Evolutionary conservation across 805 yeast genomes (phyloP).

Genomic region (Ogataea nakhonphanomensis): DNA sequence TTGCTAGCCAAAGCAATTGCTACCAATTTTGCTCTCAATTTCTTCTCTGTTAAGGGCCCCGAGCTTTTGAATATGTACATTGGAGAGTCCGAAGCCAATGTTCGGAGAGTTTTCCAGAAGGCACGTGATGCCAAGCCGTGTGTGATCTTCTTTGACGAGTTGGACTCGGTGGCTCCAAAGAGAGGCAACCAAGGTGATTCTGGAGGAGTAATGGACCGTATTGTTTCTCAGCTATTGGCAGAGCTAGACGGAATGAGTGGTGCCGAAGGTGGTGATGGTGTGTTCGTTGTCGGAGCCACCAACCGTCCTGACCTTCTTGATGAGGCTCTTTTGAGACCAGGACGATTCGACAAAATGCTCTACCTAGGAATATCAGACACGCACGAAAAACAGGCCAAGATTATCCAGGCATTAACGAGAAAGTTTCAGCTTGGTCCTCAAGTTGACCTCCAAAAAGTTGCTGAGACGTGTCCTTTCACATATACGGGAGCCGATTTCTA

Average conservation of each 20-base stretch:
- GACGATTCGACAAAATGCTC: constrained; percentile 92
- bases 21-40: constrained; percentile 87
- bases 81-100: constrained; percentile 98
- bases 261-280: constrained; percentile 76
- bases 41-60: constrained; percentile 96
- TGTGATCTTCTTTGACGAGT: constrained; percentile 94
- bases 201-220: constrained; percentile 98
- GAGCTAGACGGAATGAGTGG: constrained; percentile 96
- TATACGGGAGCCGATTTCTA: constrained; percentile 98
- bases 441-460: constrained; percentile 57
- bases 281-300: constrained; percentile 98
- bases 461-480: constrained; percentile 76
- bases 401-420: constrained; percentile 82
- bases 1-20: constrained; percentile 96
- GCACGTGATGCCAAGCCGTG: constrained; percentile 98
- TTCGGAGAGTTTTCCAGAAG: constrained; percentile 85
- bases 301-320: constrained; percentile 94
- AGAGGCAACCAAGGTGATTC: constrained; percentile 99
- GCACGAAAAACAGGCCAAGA: constrained; percentile 80
- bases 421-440: constrained; percentile 63
- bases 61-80: constrained; percentile 95
- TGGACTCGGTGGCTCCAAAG: constrained; percentile 97
- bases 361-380: constrained; percentile 93
- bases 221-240: constrained; percentile 90
- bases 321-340: constrained; percentile 90